Percentiles rank a stretch among this genome's conserved stretches.
These are phyloP conservation scores for Alternaria tenuissima DNA, from an alignment of 2,329 filamentous ascomycete species.

Conservation along the genomic window DNA sequence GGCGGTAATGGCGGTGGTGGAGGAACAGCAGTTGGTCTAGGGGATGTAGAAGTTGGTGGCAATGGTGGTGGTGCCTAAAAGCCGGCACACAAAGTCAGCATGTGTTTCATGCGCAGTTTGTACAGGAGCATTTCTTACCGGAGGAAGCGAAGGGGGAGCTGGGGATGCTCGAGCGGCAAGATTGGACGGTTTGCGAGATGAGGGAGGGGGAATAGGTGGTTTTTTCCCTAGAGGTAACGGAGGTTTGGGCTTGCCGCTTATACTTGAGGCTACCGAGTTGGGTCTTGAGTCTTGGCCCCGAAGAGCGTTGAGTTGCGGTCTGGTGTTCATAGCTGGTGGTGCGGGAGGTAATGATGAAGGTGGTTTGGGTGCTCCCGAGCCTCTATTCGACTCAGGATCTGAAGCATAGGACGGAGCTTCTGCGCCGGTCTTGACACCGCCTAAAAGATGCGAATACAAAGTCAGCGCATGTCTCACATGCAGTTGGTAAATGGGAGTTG, in stretches of 20 bases:
- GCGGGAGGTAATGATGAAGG: conserved; percentile 59
- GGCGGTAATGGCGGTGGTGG: conserved; percentile 21
- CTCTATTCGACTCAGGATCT: conserved; percentile 72
- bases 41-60: conserved; percentile 43
- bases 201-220: conserved; percentile 65
- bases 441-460: neutral
- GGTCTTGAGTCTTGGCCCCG: conserved; percentile 64
- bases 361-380: conserved; percentile 60
- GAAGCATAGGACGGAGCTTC: conserved; percentile 77
- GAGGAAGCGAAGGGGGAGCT: conserved; percentile 52
- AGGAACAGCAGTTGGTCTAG: conserved; percentile 25
- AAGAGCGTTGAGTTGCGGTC: conserved; percentile 68
- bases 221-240: conserved; percentile 84
- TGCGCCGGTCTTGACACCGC: conserved; percentile 69
- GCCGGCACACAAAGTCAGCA: neutral
- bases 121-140: conserved; percentile 26
- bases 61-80: conserved; percentile 44
- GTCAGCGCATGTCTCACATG: neutral
- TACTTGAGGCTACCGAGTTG: conserved; percentile 66
- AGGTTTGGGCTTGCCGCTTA: conserved; percentile 69
- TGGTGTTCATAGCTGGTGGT: conserved; percentile 60
- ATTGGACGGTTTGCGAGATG: conserved; percentile 65
- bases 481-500: conserved; percentile 40
- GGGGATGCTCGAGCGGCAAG: conserved; percentile 55
- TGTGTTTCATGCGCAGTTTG: neutral